Evolutionary conservation across 768 basidiomycete genomes (phyloP).

Genomic region (Naganishia friedmannii): DNA sequence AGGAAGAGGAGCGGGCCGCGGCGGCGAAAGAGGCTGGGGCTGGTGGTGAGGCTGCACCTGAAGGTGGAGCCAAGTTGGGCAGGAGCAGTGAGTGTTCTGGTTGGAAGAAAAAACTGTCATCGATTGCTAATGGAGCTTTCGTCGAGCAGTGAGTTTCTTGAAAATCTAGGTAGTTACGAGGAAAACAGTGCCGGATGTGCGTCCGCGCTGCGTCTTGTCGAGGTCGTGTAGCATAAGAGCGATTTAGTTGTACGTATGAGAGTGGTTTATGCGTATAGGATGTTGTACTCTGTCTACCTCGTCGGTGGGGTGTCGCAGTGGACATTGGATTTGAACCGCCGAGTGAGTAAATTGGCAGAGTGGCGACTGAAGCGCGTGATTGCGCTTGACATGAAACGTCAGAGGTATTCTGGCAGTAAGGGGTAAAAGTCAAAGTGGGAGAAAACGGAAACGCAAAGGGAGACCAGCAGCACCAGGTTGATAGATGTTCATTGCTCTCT

Average conservation of each 20-base stretch:
- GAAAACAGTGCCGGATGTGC: neutral
- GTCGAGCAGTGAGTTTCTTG: constrained; percentile 31
- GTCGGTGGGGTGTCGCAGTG: too few relatives aligned
- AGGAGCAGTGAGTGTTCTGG: constrained; percentile 26
- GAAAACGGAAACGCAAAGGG: too few relatives aligned
- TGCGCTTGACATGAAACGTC: too few relatives aligned
- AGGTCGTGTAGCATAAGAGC: neutral
- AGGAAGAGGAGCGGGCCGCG: constrained; percentile 39
- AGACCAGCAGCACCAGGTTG: too few relatives aligned
- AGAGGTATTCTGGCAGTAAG: too few relatives aligned
- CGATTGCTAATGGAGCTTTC: neutral
- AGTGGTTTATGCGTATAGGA: neutral
- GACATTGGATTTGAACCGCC: neutral
- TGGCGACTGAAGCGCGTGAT: too few relatives aligned
- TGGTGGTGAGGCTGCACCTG: neutral
- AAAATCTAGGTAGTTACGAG: constrained; percentile 17
- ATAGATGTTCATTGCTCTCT: too few relatives aligned
- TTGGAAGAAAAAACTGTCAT: neutral
- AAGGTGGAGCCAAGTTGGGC: constrained; percentile 8
- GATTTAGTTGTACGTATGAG: neutral
- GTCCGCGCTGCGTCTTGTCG: neutral
- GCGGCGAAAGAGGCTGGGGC: constrained; percentile 21
- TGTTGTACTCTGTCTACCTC: neutral
- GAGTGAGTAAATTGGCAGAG: neutral
- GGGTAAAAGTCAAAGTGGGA: too few relatives aligned